These are phyloP conservation scores for Herpetomonas muscarum DNA, from an alignment of 208 protist species.

Conservation along the genomic window DNA sequence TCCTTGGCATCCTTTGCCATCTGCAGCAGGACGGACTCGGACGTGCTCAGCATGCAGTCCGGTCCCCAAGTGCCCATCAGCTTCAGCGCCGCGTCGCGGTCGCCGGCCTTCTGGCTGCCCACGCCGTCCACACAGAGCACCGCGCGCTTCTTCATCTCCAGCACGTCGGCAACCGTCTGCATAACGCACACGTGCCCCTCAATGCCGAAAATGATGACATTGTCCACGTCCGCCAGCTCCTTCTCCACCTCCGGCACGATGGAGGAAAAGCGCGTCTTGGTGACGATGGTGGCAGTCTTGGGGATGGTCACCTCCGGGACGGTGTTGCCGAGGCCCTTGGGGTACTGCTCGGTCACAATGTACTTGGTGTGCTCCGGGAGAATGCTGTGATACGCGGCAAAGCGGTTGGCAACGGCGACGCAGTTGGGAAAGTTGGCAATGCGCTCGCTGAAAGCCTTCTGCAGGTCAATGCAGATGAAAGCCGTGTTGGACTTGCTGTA, in stretches of 20 bases:
- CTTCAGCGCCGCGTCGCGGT: conserved; percentile 52
- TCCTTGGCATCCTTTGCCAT: conserved; percentile 62
- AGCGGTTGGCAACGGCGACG: conserved; percentile 75
- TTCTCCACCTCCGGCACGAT: conserved; percentile 48
- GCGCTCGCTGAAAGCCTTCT: conserved; percentile 53
- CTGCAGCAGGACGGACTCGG: conserved; percentile 70
- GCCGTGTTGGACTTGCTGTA: conserved; percentile 59
- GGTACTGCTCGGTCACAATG: conserved; percentile 83
- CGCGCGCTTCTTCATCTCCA: conserved; percentile 70
- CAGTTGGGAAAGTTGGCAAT: conserved; percentile 65
- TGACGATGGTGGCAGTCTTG: conserved; percentile 21
- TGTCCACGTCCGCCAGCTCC: conserved; percentile 38
- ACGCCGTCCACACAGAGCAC: conserved; percentile 62
- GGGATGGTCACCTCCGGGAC: conserved; percentile 62
- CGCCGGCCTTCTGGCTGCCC: conserved; percentile 63
- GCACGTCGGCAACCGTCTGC: conserved; percentile 65
- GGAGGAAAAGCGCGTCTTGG: conserved; percentile 63
- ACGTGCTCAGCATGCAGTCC: conserved; percentile 54
- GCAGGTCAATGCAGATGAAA: conserved; percentile 74
- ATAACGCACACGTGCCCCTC: conserved; percentile 80
- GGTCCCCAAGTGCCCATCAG: conserved; percentile 60
- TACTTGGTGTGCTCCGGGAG: conserved; percentile 62
- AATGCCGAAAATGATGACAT: conserved; percentile 78
- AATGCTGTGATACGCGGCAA: conserved; percentile 42
- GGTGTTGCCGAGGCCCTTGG: conserved; percentile 59